Conservation (phyloP, 495 filamentous ascomycete species). For the Pyronema omphalodes region DNA sequence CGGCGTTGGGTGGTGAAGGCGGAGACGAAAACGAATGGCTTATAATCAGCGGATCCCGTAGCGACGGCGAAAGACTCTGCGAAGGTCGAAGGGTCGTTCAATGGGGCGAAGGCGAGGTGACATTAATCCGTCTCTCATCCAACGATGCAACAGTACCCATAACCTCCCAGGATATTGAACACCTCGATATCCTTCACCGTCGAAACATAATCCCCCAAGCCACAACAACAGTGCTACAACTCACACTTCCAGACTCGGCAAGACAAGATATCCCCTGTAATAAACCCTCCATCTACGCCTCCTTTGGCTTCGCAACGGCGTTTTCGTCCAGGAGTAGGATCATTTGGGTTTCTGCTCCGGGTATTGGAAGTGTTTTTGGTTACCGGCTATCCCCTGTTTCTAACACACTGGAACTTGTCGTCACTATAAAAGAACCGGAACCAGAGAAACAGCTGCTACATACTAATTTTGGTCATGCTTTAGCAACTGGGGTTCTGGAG, state of each 20-base stretch:
- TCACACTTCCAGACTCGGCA: neutral
- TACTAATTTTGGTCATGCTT: conserved; percentile 5
- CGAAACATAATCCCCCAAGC: neutral
- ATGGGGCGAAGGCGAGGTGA: conserved; percentile 14
- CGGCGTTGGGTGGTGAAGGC: conserved; percentile 7
- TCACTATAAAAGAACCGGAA: neutral
- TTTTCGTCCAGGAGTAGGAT: neutral
- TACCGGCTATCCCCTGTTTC: conserved; percentile 2
- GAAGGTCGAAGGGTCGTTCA: conserved; percentile 7
- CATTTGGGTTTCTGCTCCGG: conserved; percentile 16
- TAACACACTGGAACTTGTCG: neutral
- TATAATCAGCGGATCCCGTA: neutral
- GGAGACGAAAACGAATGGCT: conserved; percentile 2
- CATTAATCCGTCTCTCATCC: neutral
- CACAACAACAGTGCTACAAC: neutral
- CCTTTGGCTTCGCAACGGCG: conserved; percentile 9
- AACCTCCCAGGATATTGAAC: neutral
- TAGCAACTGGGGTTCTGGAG: neutral
- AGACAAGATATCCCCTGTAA: neutral
- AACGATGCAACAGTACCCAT: neutral
- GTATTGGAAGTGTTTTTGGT: conserved; percentile 7
- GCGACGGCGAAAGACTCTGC: neutral
- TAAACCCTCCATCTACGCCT: conserved; percentile 3
- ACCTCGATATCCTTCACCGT: neutral
- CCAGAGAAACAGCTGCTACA: conserved; percentile 4